Evolutionary conservation across 768 basidiomycete species (phyloP).

Genomic region (Lactarius tabidus): DNA sequence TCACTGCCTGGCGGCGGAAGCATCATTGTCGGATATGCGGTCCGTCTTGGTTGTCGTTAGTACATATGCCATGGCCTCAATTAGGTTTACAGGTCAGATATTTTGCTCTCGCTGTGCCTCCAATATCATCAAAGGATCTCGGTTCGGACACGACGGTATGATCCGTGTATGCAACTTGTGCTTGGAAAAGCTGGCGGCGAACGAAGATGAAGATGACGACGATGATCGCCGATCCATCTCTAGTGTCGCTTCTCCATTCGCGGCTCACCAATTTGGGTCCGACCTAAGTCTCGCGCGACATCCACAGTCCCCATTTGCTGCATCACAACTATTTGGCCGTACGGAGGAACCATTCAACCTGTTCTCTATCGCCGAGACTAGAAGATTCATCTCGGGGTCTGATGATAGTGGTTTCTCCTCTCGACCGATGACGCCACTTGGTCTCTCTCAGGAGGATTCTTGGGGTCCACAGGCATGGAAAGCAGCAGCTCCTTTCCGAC

Average conservation of each 20-base stretch:
- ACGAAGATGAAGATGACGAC: constrained; percentile 85
- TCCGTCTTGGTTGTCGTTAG: constrained; percentile 33
- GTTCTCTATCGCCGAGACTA: constrained; percentile 79
- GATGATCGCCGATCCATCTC: constrained; percentile 86
- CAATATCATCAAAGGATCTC: constrained; percentile 89
- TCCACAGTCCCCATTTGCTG: constrained; percentile 83
- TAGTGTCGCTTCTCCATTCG: constrained; percentile 62
- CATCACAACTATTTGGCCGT: constrained; percentile 77
- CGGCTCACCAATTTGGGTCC: constrained; percentile 70
- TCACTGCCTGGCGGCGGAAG: constrained; percentile 91
- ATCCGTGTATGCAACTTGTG: constrained; percentile 95
- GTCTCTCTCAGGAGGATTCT: constrained; percentile 42
- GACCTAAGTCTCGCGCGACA: constrained; percentile 45
- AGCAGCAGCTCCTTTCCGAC: constrained; percentile 70
- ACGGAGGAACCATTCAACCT: constrained; percentile 76
- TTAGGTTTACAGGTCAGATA: constrained; percentile 71
- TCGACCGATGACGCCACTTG: constrained; percentile 48
- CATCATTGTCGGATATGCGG: constrained; percentile 99
- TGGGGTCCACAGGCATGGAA: constrained; percentile 40
- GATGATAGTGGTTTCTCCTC: constrained; percentile 52
- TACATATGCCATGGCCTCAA: background rate
- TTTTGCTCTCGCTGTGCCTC: constrained; percentile 97
- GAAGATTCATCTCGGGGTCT: constrained; percentile 48
- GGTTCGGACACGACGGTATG: constrained; percentile 94
- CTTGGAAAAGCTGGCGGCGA: constrained; percentile 85